Conservation (phyloP, 2,329 filamentous ascomycete genomes). For the Blumeria graminis region DNA sequence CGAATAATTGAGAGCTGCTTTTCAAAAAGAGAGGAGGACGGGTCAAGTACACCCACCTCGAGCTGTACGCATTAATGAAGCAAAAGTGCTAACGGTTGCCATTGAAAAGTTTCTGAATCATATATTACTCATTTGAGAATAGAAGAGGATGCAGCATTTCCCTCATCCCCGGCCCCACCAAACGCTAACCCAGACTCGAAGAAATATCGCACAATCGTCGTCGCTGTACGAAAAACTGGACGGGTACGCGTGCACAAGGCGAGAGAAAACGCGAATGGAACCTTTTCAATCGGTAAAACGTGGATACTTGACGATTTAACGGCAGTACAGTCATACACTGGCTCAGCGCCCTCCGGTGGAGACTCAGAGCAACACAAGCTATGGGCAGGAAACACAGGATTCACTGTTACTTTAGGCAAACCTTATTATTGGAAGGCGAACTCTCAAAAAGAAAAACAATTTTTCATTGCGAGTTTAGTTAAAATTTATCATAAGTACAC, state of each 20-base stretch:
- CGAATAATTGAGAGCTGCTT: conserved; percentile 92
- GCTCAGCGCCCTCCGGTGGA: conserved; percentile 30
- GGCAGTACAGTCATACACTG: conserved; percentile 59
- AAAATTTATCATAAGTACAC: conserved; percentile 98
- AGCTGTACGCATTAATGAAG: not conserved
- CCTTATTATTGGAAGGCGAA: conserved; percentile 94
- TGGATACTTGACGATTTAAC: conserved; percentile 87
- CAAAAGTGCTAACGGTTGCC: not conserved
- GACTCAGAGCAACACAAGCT: conserved; percentile 36
- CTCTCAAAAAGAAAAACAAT: conserved; percentile 89
- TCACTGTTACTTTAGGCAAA: conserved; percentile 72
- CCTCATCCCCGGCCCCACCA: conserved; percentile 64
- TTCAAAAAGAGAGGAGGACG: conserved; percentile 66
- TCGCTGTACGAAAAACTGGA: conserved; percentile 78
- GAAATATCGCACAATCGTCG: conserved; percentile 77
- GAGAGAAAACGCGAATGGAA: conserved; percentile 78
- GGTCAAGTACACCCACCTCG: conserved; percentile 34
- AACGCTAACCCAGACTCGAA: conserved; percentile 49
- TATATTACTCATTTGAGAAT: conserved; percentile 96
- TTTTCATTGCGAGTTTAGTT: conserved; percentile 86
- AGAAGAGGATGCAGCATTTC: conserved; percentile 61
- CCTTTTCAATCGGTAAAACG: conserved; percentile 94
- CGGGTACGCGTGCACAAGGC: conserved; percentile 91
- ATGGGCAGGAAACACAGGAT: conserved; percentile 68
- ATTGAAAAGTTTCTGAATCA: conserved; percentile 47